Evolutionary conservation across 305 asterid species (phyloP).

Genomic region (Fraxinus greggii): DNA sequence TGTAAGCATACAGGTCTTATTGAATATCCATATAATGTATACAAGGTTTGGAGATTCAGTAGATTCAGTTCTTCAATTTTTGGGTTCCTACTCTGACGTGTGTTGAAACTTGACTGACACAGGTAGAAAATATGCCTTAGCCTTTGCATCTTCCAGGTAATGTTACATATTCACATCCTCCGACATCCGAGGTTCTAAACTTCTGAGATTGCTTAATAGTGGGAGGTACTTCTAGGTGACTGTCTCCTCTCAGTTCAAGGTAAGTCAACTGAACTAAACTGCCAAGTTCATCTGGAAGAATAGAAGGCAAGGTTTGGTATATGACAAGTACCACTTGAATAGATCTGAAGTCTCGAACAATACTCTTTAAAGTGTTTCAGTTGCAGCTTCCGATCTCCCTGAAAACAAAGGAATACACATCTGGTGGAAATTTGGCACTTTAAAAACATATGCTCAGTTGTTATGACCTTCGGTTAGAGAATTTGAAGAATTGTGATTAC

Average conservation of each 20-base stretch:
- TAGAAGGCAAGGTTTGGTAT: background rate
- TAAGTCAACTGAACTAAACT: background rate
- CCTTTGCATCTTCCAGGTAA: constrained; percentile 1
- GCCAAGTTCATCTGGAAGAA: background rate
- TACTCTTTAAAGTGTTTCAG: background rate
- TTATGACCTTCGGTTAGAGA: background rate
- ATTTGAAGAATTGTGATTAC: background rate
- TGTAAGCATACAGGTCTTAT: background rate
- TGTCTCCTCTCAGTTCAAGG: background rate
- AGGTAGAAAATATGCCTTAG: background rate
- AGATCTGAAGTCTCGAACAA: background rate
- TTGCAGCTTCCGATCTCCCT: background rate
- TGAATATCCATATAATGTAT: background rate
- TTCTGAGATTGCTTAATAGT: background rate
- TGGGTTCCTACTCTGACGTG: background rate
- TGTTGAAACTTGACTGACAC: background rate
- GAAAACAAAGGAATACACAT: background rate
- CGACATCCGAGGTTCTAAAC: background rate
- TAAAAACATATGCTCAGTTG: background rate
- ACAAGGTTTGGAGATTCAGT: background rate
- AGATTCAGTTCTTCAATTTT: background rate
- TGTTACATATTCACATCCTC: background rate
- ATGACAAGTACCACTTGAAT: background rate
- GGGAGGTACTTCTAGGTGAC: background rate
- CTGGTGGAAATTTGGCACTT: background rate